Conservation (phyloP, 164 flowering plant species). For the Umbellularia californica region DNA sequence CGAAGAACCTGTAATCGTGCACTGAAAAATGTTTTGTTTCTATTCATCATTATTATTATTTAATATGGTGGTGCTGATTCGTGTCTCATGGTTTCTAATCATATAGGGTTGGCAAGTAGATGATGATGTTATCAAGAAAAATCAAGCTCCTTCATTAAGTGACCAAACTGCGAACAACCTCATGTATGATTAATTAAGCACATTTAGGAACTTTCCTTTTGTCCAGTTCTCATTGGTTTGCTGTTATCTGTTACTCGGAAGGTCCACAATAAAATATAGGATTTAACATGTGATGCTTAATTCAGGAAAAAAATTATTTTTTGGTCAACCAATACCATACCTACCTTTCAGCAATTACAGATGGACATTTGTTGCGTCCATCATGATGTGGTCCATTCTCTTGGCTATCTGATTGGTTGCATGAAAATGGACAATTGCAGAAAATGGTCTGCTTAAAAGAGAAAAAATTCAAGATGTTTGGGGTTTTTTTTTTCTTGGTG, state of each 20-base stretch:
- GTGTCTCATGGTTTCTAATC: neutral
- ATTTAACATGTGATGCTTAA: neutral
- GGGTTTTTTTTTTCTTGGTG: no score
- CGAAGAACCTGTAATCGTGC: slow-evolving; percentile 30
- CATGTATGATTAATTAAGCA: slow-evolving; percentile 28
- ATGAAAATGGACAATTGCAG: neutral
- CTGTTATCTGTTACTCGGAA: neutral
- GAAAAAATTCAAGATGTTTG: neutral
- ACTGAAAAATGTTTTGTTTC: neutral
- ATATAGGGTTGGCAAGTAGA: slow-evolving; percentile 42
- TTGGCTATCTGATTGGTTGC: neutral
- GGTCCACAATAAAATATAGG: neutral
- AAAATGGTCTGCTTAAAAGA: neutral
- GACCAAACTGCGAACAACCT: slow-evolving; percentile 22
- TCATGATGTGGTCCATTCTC: neutral
- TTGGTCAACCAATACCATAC: neutral
- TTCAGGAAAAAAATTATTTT: neutral
- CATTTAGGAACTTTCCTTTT: neutral
- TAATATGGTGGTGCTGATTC: neutral
- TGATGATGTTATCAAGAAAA: slow-evolving; percentile 24
- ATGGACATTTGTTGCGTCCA: neutral
- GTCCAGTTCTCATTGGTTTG: neutral
- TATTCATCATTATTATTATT: neutral
- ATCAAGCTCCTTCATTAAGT: slow-evolving; percentile 21
- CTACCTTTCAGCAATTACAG: neutral